A percentile compares a stretch with the other conserved stretches of the same genome.
Evolutionary conservation across 1,284 basidiomycete genomes (phyloP).

Genomic region (Porogramme epimiltina): DNA sequence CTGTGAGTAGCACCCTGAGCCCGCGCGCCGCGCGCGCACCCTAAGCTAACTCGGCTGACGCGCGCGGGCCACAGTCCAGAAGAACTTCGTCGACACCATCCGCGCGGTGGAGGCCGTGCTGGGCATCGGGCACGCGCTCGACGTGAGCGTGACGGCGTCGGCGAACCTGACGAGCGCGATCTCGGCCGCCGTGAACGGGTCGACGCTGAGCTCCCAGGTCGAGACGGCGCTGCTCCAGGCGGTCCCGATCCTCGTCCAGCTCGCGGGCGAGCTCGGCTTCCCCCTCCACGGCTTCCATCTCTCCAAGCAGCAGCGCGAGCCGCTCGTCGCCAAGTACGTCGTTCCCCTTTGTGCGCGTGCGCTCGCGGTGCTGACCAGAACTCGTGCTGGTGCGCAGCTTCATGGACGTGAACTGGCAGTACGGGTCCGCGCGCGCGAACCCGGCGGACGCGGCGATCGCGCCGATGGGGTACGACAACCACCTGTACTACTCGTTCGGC

Average conservation of each 20-base stretch:
- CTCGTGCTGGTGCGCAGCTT: conserved; percentile 45
- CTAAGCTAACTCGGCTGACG: no score
- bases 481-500: conserved; percentile 77
- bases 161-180: conserved; percentile 49
- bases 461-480: conserved; percentile 76
- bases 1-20: conserved; percentile 46
- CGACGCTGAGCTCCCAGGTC: conserved; percentile 46
- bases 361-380: not conserved
- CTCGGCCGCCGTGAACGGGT: conserved; percentile 25
- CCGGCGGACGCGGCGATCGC: conserved; percentile 68
- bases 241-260: conserved; percentile 49
- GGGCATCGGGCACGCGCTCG: conserved; percentile 58
- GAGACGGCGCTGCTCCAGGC: conserved; percentile 45
- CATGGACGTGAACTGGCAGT: conserved; percentile 80
- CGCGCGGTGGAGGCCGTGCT: conserved; percentile 65
- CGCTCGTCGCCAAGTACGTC: conserved; percentile 54
- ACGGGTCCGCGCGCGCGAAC: conserved; percentile 60
- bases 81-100: conserved; percentile 67
- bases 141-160: conserved; percentile 16
- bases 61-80: conserved; percentile 55
- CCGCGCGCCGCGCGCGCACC: no score
- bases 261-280: conserved; percentile 40
- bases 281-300: conserved; percentile 16
- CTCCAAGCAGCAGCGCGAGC: conserved; percentile 22
- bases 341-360: not conserved